Base-by-base conservation (phyloP, 305 asterid genomes). In the Nicotiana rustica region DNA sequence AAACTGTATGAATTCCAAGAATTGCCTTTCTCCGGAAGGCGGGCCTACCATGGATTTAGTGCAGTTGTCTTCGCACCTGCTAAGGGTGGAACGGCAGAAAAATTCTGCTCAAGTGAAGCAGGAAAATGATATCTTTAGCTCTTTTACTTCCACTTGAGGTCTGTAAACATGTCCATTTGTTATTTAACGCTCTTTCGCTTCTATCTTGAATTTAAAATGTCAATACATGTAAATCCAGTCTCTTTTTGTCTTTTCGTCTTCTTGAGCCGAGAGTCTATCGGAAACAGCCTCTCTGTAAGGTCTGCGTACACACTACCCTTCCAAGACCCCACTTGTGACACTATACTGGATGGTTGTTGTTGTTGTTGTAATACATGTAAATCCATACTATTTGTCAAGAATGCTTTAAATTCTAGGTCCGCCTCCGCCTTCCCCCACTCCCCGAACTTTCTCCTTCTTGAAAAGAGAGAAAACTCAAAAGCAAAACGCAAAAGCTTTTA, bases 41-140 rank as follows among this genome's bases (percentile, higher is more conserved):
- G 83, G 84, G 0, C 69, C 82, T 62, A 84, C 88, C 0, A 88
- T 90, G 10, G 81, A 82, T 89, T 81, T 89, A 87, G 77, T 81
- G 38, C 89, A 90, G 57, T 67, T 90, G 81, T 90, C 93, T 0
- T 81, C 90, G 19, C 89, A 86, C 83, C 84, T 90, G 71, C 90
- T 85, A 61, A 86, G 93, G 80, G 88, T 90, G 2, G 93, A 89
- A 71, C 85, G 88, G 80, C 89, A 84, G 88, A 90, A 86, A 64
- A 57, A 83, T 38, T 83, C 66, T 38, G 78, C 81, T 2, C 86
- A 86, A 82, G 86, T 89, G 78, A 90, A 88, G 85, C 88, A 80
- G 82, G 89, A 89, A 85, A 85, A 84, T 9, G 83, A 79, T 64
- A 36, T 67, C 82, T 82, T 87, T 67, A 82, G 85, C 36, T 68